phyloP scores from a whole-genome alignment of 179 eudicot genomes.

The Silene noctiflora region DNA sequence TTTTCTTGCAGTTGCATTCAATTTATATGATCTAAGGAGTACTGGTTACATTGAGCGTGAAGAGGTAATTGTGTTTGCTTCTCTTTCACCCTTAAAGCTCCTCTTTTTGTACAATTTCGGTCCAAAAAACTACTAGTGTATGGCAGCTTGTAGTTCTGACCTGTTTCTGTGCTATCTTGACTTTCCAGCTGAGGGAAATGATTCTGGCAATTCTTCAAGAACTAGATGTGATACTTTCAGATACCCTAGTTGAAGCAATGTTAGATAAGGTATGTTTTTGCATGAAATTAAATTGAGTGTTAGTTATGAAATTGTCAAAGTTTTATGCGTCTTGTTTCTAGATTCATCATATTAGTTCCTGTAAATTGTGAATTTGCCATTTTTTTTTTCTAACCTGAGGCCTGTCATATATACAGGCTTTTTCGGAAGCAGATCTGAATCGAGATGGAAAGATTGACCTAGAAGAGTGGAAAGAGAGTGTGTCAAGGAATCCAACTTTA shows the following conservation, averaged over 20 bases:
- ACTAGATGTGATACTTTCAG: constrained; percentile 40
- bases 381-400: not conserved
- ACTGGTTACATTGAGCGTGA: constrained; percentile 66
- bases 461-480: constrained; percentile 66
- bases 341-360: not conserved
- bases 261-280: constrained; percentile 54
- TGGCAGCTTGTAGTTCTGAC: not conserved
- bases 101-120: too few relatives aligned
- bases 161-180: constrained; percentile 11
- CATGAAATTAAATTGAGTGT: too few relatives aligned
- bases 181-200: constrained; percentile 60
- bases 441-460: constrained; percentile 68
- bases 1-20: constrained; percentile 56
- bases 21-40: constrained; percentile 48
- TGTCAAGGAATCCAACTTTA: constrained; percentile 54
- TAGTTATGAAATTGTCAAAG: too few relatives aligned
- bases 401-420: constrained; percentile 37
- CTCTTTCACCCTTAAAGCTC: too few relatives aligned
- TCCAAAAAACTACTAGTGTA: too few relatives aligned
- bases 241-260: constrained; percentile 55
- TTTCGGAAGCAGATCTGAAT: constrained; percentile 56
- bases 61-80: constrained; percentile 35
- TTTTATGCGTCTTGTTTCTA: too few relatives aligned
- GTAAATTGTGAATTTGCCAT: too few relatives aligned
- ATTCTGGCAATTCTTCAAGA: constrained; percentile 61